Evolutionary conservation across 2,329 filamentous ascomycete genomes (phyloP), one percentile per base, ranked within the genome.

Genomic region (Beauveria caledonica): DNA sequence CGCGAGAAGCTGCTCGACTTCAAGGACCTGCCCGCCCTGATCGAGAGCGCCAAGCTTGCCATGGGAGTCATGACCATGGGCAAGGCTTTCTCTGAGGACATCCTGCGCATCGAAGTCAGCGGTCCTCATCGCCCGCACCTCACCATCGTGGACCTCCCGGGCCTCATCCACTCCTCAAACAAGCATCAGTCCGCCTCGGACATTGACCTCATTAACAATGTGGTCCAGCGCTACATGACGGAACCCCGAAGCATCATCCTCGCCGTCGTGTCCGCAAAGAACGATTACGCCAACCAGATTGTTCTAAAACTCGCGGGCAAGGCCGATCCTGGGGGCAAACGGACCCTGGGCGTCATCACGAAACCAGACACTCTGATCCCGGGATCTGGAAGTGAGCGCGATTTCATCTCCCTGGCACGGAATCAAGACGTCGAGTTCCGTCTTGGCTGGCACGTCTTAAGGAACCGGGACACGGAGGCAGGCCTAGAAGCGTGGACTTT

Each of bases 371-470:
- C 39, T 45, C 52, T 55, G 7, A 55, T 55, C 27, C 53, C 40
- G 25, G 42, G 42, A 56, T 56, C 53, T 46, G 40, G 25, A 21
- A 56, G 53, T 8, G 42, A 56, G 25, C n/a, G 27, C 25, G 19
- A 33, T 3, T 56, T 56, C 13, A 29, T 56, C 25, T 56, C 53
- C n/a, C 25, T 56, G 40, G 25, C 25, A 21, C 0, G 82, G 85
- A 82, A 82, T 56, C 64, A 73, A 2, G 74, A 81, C 10, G 72
- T 80, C 0, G 66, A 75, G 4, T 77, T 84, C 21, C 68, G 72
- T 0, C 76, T 82, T 0, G 80, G 81, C 0, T 85, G 80, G 79
- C 80, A 83, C 59, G 76, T 82, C 0, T 67, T 84, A 2, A 74
- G 72, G 36, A 83, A 82, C 62, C 70, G 75, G 6, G 72, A 74